Percentiles rank a stretch among this genome's conserved stretches.
phyloP scores from a whole-genome alignment of 768 basidiomycete genomes.

The Antrodiella citrinella region DNA sequence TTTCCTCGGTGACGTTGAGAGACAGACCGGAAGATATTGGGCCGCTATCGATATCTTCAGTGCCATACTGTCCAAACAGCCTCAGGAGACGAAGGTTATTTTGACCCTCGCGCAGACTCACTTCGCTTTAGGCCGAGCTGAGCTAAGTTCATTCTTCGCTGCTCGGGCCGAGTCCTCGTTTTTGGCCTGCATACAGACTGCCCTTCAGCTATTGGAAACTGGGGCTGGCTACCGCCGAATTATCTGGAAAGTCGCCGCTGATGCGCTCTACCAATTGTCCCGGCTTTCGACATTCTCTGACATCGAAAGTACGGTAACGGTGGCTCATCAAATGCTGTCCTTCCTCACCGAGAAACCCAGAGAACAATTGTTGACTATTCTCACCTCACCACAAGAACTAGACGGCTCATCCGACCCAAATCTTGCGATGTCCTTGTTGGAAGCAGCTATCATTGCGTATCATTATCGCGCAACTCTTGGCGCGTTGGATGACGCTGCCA shows the following conservation, averaged over 20 bases:
- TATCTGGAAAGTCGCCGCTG: slow-evolving; percentile 79
- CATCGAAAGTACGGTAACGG: slow-evolving; percentile 27
- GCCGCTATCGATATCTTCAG: slow-evolving; percentile 68
- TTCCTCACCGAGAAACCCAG: slow-evolving; percentile 33
- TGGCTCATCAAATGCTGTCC: slow-evolving; percentile 27
- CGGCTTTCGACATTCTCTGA: slow-evolving; percentile 41
- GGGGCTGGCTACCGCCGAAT: slow-evolving; percentile 59
- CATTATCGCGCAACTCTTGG: slow-evolving; percentile 53
- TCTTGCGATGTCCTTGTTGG: slow-evolving; percentile 29
- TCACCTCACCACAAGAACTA: slow-evolving; percentile 23
- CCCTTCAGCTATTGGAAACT: slow-evolving; percentile 39
- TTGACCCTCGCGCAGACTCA: slow-evolving; percentile 65
- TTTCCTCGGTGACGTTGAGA: slow-evolving; percentile 79
- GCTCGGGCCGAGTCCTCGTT: slow-evolving; percentile 72
- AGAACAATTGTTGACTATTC: slow-evolving; percentile 33
- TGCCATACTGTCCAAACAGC: slow-evolving; percentile 43
- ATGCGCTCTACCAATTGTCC: slow-evolving; percentile 66
- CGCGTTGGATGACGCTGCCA: slow-evolving; percentile 38
- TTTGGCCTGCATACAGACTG: slow-evolving; percentile 43
- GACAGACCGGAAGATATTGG: slow-evolving; percentile 63
- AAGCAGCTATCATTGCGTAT: slow-evolving; percentile 51
- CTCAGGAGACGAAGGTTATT: slow-evolving; percentile 64
- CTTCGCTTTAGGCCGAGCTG: slow-evolving; percentile 59
- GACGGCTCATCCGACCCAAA: slow-evolving; percentile 16
- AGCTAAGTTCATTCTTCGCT: slow-evolving; percentile 63